Conservation (phyloP, 352 stramenopile genomes). For the Globisporangium megalacanthum region DNA sequence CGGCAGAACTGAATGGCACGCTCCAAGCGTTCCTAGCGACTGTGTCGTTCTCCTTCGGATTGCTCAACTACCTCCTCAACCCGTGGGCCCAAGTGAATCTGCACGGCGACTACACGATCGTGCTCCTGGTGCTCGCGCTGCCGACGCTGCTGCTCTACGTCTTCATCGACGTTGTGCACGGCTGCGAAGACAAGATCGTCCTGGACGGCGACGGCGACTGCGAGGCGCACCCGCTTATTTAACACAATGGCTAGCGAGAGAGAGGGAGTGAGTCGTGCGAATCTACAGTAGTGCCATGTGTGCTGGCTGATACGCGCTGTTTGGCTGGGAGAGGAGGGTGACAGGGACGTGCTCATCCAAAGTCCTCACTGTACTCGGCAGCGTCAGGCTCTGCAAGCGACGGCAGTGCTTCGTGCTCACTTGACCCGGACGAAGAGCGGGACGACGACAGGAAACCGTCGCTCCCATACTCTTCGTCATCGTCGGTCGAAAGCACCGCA, state of each 20-base stretch:
- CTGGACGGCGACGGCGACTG: slow-evolving; percentile 21
- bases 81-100: slow-evolving; percentile 69
- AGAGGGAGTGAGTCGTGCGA: slow-evolving; percentile 1
- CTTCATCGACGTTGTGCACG: slow-evolving; percentile 57
- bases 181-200: slow-evolving; percentile 56
- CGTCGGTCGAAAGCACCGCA: too few species aligned
- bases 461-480: slow-evolving; percentile 17
- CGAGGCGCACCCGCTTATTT: slow-evolving; percentile 27
- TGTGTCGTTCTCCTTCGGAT: slow-evolving; percentile 57
- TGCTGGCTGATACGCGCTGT: too few species aligned
- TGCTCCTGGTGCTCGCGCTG: slow-evolving; percentile 43
- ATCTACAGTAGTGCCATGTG: not conserved
- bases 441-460: slow-evolving; percentile 16
- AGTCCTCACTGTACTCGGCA: slow-evolving; percentile 57
- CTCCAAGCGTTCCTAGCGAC: slow-evolving; percentile 72
- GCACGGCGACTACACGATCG: slow-evolving; percentile 55
- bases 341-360: slow-evolving; percentile 15
- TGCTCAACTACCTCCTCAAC: slow-evolving; percentile 75
- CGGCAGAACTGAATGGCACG: slow-evolving; percentile 66
- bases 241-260: slow-evolving; percentile 3
- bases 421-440: slow-evolving; percentile 6
- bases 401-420: not conserved
- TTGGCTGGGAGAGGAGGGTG: too few species aligned
- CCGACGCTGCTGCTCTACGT: slow-evolving; percentile 57
- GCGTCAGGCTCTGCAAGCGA: not conserved